A percentile compares a stretch with the other conserved stretches of the same genome.
phyloP scores from a whole-genome alignment of 306 rosid species.

The Sindora glabra region DNA sequence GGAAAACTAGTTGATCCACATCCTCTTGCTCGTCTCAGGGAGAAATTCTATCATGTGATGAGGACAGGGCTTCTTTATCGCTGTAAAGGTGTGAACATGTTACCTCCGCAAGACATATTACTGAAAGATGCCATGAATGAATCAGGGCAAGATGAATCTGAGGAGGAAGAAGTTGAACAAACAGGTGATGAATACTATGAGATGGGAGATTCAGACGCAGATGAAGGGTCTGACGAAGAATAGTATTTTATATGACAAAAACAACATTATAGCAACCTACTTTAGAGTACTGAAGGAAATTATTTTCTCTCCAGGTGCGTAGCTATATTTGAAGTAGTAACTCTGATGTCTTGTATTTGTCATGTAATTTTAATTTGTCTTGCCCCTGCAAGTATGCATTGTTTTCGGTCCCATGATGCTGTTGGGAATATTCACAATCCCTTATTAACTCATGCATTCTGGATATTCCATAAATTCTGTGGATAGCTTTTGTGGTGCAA shows the following conservation, averaged over 20 bases:
- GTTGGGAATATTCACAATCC: neutral
- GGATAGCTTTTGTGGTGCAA: neutral
- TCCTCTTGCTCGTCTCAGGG: slow-evolving; percentile 57
- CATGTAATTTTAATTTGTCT: slow-evolving; percentile 1
- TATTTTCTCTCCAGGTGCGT: slow-evolving; percentile 10
- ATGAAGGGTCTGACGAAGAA: slow-evolving; percentile 28
- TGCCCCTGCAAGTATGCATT: neutral
- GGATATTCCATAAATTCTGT: neutral
- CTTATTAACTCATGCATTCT: neutral
- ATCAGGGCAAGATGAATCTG: slow-evolving; percentile 27
- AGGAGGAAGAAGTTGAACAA: slow-evolving; percentile 31
- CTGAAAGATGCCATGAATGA: slow-evolving; percentile 21
- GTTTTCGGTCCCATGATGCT: neutral
- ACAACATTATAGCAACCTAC: neutral
- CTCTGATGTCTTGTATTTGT: neutral
- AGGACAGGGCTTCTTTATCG: slow-evolving; percentile 74
- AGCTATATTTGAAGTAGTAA: neutral
- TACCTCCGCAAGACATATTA: slow-evolving; percentile 22
- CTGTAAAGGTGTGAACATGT: slow-evolving; percentile 43
- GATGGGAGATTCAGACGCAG: slow-evolving; percentile 32
- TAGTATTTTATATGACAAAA: slow-evolving; percentile 7
- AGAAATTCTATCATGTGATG: slow-evolving; percentile 79
- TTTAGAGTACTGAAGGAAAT: neutral
- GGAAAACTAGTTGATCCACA: slow-evolving; percentile 71
- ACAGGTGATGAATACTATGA: slow-evolving; percentile 34